Evolutionary conservation across 768 basidiomycete species (phyloP), one percentile per base, ranked within the genome.

Genomic region (Lanmaoa rubissima): DNA sequence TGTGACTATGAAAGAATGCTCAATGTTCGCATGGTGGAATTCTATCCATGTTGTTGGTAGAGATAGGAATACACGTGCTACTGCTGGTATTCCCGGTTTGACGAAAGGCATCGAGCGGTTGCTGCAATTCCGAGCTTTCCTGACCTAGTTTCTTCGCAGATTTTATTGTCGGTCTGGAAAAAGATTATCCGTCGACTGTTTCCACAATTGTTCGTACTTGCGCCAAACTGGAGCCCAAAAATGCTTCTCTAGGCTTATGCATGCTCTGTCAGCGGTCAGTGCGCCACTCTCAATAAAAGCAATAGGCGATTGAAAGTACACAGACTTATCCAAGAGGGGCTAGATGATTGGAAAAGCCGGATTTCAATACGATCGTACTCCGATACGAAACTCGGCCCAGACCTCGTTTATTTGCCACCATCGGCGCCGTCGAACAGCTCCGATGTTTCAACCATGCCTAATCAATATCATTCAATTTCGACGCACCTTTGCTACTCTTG

Each of bases 181-280:
- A 79, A 49, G 86, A 92, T 68, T 94, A 88, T 68, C 92, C 92
- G 4, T 90, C 91, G 0, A 94, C 92, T 0, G 92, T 93, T 12
- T 92, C 90, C 9, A 85, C 92, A 0, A 88, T 94, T 48, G 84
- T 84, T 24, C 82, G 88, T 36, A 93, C 92, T 1, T 90, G 88
- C 64, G 84, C 79, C 6, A 94, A 94, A 70, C 71, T 94, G 28
- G 79, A 84, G 10, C 84, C 92, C 0, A 92, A 88, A 67, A 71
- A 80, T 51, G 75, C 71, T 3, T 73, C 82, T 0, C 70, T 71
- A 9, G 76, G 74, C 1, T 65, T 61, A 8, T 93, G 91, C 65
- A 62, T 80, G 13, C 67, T 92, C 7, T 93, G 91, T 65, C 79
- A 84, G 64, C 77, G 88, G 89, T 88, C 49, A 36, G 58, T 58